Evolutionary conservation across 495 filamentous ascomycete species (phyloP).

Genomic region (Tuber aestivum): DNA sequence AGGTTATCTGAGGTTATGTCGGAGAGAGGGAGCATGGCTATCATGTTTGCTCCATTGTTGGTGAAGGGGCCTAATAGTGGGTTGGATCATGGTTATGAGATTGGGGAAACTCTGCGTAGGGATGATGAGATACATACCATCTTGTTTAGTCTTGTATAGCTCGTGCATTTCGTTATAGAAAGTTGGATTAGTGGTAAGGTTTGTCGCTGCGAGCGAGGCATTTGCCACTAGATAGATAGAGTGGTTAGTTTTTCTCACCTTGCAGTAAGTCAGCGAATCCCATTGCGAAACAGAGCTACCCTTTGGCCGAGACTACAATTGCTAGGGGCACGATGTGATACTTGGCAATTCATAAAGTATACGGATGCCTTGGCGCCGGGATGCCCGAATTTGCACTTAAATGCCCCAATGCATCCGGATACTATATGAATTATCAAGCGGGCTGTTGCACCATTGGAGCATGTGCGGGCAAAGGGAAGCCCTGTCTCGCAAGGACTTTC

Average conservation of each 20-base stretch:
- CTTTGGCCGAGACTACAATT: neutral
- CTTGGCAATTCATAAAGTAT: neutral
- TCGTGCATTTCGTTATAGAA: slow-evolving; percentile 46
- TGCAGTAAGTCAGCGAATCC: neutral
- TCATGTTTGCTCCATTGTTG: neutral
- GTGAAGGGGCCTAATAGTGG: neutral
- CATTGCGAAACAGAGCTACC: neutral
- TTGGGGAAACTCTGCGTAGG: neutral
- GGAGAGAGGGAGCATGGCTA: slow-evolving; percentile 9
- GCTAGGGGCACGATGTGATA: neutral
- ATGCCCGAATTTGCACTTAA: neutral
- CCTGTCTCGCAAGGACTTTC: neutral
- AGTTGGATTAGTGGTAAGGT: slow-evolving; percentile 40
- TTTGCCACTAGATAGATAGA: slow-evolving; percentile 20
- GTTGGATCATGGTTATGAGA: neutral
- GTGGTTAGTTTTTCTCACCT: neutral
- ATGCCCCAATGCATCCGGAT: neutral
- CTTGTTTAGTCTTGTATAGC: slow-evolving; percentile 38
- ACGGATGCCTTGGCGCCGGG: neutral
- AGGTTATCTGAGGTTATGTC: neutral
- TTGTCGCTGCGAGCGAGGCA: slow-evolving; percentile 13
- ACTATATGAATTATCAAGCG: neutral
- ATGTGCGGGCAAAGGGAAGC: neutral
- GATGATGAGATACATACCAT: slow-evolving; percentile 16
- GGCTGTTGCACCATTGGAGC: neutral